These are phyloP conservation scores for Pythium biforme DNA, from an alignment of 352 stramenopile genomes.

Conservation along the genomic window DNA sequence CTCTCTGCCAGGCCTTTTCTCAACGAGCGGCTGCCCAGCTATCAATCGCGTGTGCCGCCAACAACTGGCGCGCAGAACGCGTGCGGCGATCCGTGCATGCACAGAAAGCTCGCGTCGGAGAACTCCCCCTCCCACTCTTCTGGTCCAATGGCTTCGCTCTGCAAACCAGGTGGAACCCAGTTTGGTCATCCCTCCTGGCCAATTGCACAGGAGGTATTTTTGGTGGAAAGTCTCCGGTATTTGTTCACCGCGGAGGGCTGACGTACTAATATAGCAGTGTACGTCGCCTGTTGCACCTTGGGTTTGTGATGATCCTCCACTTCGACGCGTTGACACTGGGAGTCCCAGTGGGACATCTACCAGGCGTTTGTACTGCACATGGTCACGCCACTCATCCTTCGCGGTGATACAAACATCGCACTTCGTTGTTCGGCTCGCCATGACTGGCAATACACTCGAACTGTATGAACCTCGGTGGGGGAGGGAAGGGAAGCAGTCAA, in stretches of 20 bases:
- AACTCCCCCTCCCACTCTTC: slow-evolving; percentile 1
- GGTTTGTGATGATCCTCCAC: neutral
- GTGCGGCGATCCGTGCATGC: neutral
- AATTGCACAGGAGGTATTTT: neutral
- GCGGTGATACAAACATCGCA: neutral
- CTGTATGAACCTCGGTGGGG: neutral
- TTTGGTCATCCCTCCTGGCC: slow-evolving; percentile 5
- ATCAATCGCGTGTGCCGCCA: neutral
- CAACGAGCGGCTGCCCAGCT: neutral
- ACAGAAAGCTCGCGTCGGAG: neutral
- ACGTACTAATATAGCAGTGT: neutral
- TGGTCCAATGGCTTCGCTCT: slow-evolving; percentile 7
- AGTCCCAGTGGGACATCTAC: too few relatives aligned
- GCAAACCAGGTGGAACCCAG: slow-evolving; percentile 6
- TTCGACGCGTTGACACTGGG: neutral
- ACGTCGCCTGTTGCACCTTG: neutral
- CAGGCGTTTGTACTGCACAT: neutral
- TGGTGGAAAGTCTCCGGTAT: neutral
- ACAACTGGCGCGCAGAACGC: slow-evolving; percentile 2
- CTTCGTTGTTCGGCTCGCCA: too few relatives aligned
- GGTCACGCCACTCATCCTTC: neutral
- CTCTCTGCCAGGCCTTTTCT: slow-evolving; percentile 17
- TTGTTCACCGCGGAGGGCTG: neutral
- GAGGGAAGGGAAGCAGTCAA: neutral
- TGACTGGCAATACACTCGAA: neutral